Evolutionary conservation across 208 protist genomes (phyloP), one percentile per base, ranked within the genome.

Genomic region (Naegleria lovaniensis): DNA sequence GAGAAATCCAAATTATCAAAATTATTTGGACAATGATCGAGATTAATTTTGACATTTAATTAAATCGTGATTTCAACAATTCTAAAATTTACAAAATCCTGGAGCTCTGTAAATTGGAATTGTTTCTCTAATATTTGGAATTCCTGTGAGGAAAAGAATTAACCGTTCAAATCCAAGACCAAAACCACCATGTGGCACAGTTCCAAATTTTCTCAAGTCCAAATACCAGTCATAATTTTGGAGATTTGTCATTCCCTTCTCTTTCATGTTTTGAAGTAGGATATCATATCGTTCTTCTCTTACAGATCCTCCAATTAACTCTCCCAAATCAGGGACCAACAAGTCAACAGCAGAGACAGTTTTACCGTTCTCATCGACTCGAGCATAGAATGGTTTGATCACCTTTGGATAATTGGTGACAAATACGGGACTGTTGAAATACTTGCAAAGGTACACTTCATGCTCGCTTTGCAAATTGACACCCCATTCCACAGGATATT

Each of bases 371-470:
- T 90, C 86, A 93, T 96, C 96, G 39, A 96, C 94, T 92, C 96
- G 92, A 98, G 99, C 99, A 96, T 99, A 99, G 94, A 99, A 99
- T 48, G 98, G 96, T 93, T 99, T 99, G 94, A 99, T 98, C 48
- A 94, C 94, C 0, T 94, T 95, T 87, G 98, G 99, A 96, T 99
- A 99, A 84, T 98, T 93, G 5, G 94, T 98, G 95, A 99, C 96
- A 52, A 99, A 94, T 52, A 99, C 97, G 79, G 98, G 98, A 90
- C 97, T 94, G 67, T 97, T 97, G 29, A 99, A 98, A 16, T 79
- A 16, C 36, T 96, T 95, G 84, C 98, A 97, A 97, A 99, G 99
- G 41, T 95, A 95, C 48, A 98, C 95, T 94, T 99, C 98, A 83
- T 97, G 98, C 88, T 97, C 94, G 91, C 99, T 98, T 43, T 98